These are phyloP conservation scores for Hansenula lynferdii DNA, from an alignment of 1,139 yeast genomes.

Conservation along the genomic window DNA sequence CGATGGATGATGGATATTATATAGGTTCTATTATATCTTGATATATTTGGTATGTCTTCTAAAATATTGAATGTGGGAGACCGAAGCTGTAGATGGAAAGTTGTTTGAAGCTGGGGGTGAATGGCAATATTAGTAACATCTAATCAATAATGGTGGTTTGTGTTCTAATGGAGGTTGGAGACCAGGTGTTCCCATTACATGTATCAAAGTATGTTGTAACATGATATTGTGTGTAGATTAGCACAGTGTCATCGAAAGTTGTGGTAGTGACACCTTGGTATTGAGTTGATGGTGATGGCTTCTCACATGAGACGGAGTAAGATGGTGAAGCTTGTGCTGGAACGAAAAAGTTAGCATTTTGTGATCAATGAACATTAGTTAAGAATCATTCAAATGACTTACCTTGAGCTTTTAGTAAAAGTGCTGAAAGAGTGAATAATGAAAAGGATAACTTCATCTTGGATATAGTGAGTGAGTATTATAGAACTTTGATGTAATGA, in stretches of 20 bases:
- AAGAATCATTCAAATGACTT: neutral
- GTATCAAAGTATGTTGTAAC: constrained; percentile 3
- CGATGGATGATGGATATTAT: too few species aligned
- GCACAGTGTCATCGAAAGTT: neutral
- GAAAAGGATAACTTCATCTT: constrained; percentile 1
- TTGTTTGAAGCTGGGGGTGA: neutral
- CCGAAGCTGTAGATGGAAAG: too few species aligned
- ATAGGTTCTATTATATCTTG: too few species aligned
- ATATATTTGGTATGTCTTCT: too few species aligned
- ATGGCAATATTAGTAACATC: too few species aligned
- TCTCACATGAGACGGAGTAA: constrained; percentile 2
- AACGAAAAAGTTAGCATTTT: neutral
- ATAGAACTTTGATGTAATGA: too few species aligned
- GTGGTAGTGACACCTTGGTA: neutral
- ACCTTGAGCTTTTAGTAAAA: neutral
- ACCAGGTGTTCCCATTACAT: neutral
- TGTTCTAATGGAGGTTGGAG: neutral
- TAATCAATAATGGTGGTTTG: neutral
- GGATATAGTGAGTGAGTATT: too few species aligned
- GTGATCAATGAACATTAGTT: too few species aligned
- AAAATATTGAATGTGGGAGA: too few species aligned
- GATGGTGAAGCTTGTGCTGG: constrained; percentile 1
- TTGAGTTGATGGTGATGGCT: neutral
- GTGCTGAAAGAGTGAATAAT: neutral
- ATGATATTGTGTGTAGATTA: neutral